Percentiles rank a stretch among this genome's conserved stretches.
Evolutionary conservation across 2,329 filamentous ascomycete species (phyloP).

Genomic region (Byssoonygena ceratinophila): DNA sequence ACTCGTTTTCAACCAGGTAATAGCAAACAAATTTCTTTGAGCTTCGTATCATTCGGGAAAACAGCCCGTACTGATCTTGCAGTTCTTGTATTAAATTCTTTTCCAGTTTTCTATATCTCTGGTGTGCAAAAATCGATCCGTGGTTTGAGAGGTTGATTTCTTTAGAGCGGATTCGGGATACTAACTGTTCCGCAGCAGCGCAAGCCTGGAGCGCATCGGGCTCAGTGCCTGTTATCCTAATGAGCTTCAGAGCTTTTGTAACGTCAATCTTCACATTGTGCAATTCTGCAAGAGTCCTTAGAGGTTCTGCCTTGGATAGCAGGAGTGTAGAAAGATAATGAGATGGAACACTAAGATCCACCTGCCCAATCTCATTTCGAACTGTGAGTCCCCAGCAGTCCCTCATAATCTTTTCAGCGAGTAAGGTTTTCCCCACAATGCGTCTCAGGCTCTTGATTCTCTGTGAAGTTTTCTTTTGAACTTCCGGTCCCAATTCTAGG

Average conservation of each 20-base stretch:
- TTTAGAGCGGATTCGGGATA: constrained; percentile 24
- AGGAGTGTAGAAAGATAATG: constrained; percentile 25
- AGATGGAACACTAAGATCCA: constrained; percentile 27
- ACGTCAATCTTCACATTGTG: constrained; percentile 31
- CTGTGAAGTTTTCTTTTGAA: constrained; percentile 16
- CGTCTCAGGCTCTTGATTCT: constrained; percentile 19
- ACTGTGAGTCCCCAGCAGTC: constrained; percentile 32
- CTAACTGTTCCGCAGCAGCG: constrained; percentile 26
- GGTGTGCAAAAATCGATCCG: constrained; percentile 13
- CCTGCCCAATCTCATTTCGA: constrained; percentile 27
- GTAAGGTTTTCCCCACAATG: constrained; percentile 25
- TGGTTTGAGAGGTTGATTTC: constrained; percentile 21
- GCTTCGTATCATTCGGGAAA: constrained; percentile 20
- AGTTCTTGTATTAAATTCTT: constrained; percentile 28
- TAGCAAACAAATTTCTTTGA: constrained; percentile 22
- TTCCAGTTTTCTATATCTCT: constrained; percentile 16
- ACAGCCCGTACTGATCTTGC: constrained; percentile 24
- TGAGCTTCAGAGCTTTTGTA: constrained; percentile 25
- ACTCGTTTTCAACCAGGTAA: constrained; percentile 27
- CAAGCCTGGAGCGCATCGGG: constrained; percentile 27
- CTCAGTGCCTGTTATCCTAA: constrained; percentile 30
- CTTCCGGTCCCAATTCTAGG: constrained; percentile 19
- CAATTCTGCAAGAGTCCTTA: constrained; percentile 29
- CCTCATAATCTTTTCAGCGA: constrained; percentile 30
- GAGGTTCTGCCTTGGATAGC: constrained; percentile 27